Base-by-base conservation (phyloP, 441 rosid species). In the Populus hybrid region DNA sequence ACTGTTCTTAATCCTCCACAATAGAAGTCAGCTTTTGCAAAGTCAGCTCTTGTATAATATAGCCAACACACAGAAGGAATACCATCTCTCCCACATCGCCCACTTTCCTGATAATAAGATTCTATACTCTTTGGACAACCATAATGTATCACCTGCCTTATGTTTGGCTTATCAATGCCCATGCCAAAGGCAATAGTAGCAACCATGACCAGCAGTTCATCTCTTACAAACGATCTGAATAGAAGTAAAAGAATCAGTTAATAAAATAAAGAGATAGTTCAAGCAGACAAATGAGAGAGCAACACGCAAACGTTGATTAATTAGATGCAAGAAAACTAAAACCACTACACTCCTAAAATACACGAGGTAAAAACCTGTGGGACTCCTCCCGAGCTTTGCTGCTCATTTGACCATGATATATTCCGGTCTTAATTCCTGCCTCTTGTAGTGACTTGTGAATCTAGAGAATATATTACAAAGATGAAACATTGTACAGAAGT, bases 41-140 rank as follows among this genome's bases (percentile, higher is more conserved):
- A 87, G 79, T 84, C 88, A 71, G 83, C 74, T 80, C 87, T 84
- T 50, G 83, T 75, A 74, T 86, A 87, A 78, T 84, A 87, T 46
- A 87, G 88, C 90, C 90, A 87, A 73, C 90, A 87, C n/a, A 77
- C 82, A 73, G 90, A 87, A 66, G 88, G 77, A 65, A 86, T 82
- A 69, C 90, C 88, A 80, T 87, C 90, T 82, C 90, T 84, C 59
- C 90, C 90, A 70, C 90, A 87, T 35, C 88, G 81, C 21, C 90
- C 90, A 79, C 88, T 86, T 80, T 87, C 90, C 73, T 87, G 90
- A 79, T 86, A 87, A 80, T 87, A 87, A 77, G 86, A 80, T 78
- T 87, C 88, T 61, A 87, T 69, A 76, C 82, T 87, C 79, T 87
- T 87, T 59, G 90, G 90, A 70, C 90, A 87, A 40, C 90, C 87